phyloP scores from a whole-genome alignment of 768 basidiomycete genomes.

The Suillus sp. region DNA sequence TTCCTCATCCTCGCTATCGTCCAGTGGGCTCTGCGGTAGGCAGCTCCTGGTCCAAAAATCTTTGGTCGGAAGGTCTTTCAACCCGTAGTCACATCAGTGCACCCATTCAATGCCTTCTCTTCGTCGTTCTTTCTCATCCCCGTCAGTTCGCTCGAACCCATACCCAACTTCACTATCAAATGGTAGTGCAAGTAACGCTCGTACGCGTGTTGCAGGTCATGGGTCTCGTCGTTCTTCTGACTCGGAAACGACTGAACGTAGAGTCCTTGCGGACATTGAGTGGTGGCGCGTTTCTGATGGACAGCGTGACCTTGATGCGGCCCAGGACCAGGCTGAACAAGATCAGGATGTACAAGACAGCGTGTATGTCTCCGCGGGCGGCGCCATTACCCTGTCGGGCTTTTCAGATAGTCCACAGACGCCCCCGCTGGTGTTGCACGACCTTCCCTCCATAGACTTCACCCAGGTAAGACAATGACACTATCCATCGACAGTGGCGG shows the following conservation, averaged over 20 bases:
- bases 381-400: conserved; percentile 39
- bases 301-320: conserved; percentile 51
- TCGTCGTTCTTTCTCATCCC: conserved; percentile 74
- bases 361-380: conserved; percentile 21
- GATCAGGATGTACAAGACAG: conserved; percentile 14
- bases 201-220: conserved; percentile 40
- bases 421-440: conserved; percentile 30
- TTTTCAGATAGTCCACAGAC: conserved; percentile 39
- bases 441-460: conserved; percentile 23
- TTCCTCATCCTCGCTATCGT: conserved; percentile 33
- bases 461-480: conserved; percentile 26
- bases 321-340: conserved; percentile 27
- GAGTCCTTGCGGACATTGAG: conserved; percentile 84
- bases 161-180: conserved; percentile 52
- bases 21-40: conserved; percentile 50
- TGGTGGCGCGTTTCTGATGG: conserved; percentile 84
- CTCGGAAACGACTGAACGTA: conserved; percentile 62
- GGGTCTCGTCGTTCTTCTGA: conserved; percentile 62
- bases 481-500: not conserved
- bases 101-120: conserved; percentile 64
- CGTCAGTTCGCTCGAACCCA: conserved; percentile 68
- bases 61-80: conserved; percentile 22
- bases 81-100: conserved; percentile 2
- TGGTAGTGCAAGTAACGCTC: conserved; percentile 34
- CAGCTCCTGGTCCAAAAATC: conserved; percentile 42